These are phyloP conservation scores for Suillus discolor DNA, from an alignment of 768 basidiomycete genomes.

Conservation along the genomic window DNA sequence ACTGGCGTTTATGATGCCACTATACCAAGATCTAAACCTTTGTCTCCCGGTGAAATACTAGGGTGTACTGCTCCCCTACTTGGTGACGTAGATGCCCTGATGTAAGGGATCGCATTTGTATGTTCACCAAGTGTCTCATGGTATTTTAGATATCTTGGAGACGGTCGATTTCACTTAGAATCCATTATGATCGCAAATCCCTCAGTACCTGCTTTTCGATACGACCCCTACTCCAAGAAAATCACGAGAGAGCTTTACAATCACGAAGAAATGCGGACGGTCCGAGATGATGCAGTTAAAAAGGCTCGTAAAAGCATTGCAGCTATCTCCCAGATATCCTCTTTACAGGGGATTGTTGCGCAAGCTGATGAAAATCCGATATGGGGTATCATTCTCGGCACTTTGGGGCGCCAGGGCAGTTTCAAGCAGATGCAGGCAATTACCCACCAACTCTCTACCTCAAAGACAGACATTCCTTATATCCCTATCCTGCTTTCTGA, in stretches of 20 bases:
- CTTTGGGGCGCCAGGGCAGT: conserved; percentile 92
- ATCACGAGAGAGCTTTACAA: conserved; percentile 91
- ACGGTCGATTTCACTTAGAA: conserved; percentile 97
- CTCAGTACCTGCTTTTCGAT: conserved; percentile 90
- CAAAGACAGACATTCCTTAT: conserved; percentile 63
- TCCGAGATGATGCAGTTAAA: conserved; percentile 75
- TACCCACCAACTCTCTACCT: conserved; percentile 63
- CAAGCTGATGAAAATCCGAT: conserved; percentile 24
- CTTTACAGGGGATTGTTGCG: conserved; percentile 11
- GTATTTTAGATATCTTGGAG: conserved; percentile 82
- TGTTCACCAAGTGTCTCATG: conserved; percentile 4
- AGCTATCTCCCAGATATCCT: conserved; percentile 20
- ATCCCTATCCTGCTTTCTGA: conserved; percentile 94
- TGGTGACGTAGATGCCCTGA: conserved; percentile 80
- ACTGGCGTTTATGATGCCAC: conserved; percentile 69
- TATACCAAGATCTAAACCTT: conserved; percentile 86
- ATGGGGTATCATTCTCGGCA: conserved; percentile 95
- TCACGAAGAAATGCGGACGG: conserved; percentile 81
- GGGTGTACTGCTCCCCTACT: conserved; percentile 95
- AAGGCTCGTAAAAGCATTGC: conserved; percentile 68
- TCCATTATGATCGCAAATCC: conserved; percentile 99
- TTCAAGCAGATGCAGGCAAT: conserved; percentile 88
- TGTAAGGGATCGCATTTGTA: conserved; percentile 53
- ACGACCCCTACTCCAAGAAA: conserved; percentile 98
- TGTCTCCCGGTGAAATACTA: conserved; percentile 95